A percentile compares a stretch with the other conserved stretches of the same genome.
Conservation (phyloP, 2,329 filamentous ascomycete species). For the Ramichloridium luteum region DNA sequence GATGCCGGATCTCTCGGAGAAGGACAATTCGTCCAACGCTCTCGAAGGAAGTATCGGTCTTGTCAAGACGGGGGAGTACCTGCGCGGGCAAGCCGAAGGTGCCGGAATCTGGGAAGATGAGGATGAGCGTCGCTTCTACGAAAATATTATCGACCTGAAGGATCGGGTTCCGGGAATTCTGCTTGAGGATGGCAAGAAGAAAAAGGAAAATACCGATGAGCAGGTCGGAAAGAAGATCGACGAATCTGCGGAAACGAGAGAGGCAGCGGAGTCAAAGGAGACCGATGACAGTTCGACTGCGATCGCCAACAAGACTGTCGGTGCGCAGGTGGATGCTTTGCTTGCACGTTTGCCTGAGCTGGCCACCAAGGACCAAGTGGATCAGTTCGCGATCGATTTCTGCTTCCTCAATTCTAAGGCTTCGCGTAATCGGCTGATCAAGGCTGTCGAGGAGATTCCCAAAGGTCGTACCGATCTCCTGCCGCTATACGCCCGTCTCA, state of each 20-base stretch:
- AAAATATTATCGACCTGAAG: conserved; percentile 88
- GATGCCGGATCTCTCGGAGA: conserved; percentile 85
- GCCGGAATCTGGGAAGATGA: conserved; percentile 98
- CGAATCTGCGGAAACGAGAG: conserved; percentile 32
- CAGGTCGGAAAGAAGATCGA: conserved; percentile 66
- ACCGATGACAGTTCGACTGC: conserved; percentile 78
- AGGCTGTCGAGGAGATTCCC: conserved; percentile 84
- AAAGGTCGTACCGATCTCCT: conserved; percentile 87
- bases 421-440: conserved; percentile 84
- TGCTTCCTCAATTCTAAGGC: conserved; percentile 98
- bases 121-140: conserved; percentile 94
- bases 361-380: conserved; percentile 80
- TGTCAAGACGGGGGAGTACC: conserved; percentile 85
- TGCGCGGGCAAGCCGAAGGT: conserved; percentile 79
- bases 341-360: conserved; percentile 80
- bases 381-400: conserved; percentile 89
- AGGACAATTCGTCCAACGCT: conserved; percentile 54
- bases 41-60: conserved; percentile 75
- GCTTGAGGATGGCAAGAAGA: conserved; percentile 89
- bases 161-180: conserved; percentile 91
- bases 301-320: conserved; percentile 95
- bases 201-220: conserved; percentile 72
- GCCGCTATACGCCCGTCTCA: conserved; percentile 80
- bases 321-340: conserved; percentile 87
- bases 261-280: conserved; percentile 39